Evolutionary conservation across 2,329 filamentous ascomycete species (phyloP).

Genomic region (Aureobasidium pullulans): DNA sequence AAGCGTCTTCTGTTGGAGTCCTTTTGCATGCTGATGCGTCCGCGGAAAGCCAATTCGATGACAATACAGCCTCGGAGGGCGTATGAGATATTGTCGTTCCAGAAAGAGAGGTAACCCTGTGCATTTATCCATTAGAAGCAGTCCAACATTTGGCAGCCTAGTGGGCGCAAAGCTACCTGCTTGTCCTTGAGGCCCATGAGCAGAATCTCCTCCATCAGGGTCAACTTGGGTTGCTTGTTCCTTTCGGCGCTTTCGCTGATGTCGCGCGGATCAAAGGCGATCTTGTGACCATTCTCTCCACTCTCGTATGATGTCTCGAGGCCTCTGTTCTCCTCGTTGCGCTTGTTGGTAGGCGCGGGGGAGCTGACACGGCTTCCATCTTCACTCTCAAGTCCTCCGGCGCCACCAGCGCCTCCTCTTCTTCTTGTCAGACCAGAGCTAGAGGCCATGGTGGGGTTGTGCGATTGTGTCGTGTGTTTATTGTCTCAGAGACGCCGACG

Average conservation of each 20-base stretch:
- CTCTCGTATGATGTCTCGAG: slow-evolving; percentile 81
- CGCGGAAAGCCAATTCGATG: slow-evolving; percentile 91
- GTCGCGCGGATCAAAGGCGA: slow-evolving; percentile 93
- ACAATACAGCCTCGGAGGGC: slow-evolving; percentile 96
- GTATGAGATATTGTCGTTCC: slow-evolving; percentile 99
- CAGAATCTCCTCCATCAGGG: slow-evolving; percentile 96
- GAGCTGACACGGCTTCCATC: slow-evolving; percentile 60
- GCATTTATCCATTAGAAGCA: neutral
- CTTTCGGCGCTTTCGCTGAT: slow-evolving; percentile 95
- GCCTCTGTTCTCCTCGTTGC: slow-evolving; percentile 22
- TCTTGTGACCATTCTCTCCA: slow-evolving; percentile 94
- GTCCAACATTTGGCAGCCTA: neutral
- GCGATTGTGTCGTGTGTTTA: slow-evolving; percentile 2
- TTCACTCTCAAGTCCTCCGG: slow-evolving; percentile 50
- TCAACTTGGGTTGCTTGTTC: slow-evolving; percentile 96
- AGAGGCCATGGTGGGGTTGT: slow-evolving; percentile 47
- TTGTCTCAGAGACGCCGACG: neutral
- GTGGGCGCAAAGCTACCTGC: slow-evolving; percentile 58
- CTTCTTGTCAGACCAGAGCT: slow-evolving; percentile 65
- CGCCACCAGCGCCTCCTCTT: slow-evolving; percentile 51
- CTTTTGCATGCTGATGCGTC: slow-evolving; percentile 97
- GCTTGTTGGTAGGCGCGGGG: slow-evolving; percentile 53
- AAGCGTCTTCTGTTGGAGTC: slow-evolving; percentile 87
- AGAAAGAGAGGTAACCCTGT: slow-evolving; percentile 95
- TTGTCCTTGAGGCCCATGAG: slow-evolving; percentile 96